Percentiles rank a stretch among this genome's conserved stretches.
phyloP scores from a whole-genome alignment of 163 green algal genomes.

The Smithsoniella earleae region DNA sequence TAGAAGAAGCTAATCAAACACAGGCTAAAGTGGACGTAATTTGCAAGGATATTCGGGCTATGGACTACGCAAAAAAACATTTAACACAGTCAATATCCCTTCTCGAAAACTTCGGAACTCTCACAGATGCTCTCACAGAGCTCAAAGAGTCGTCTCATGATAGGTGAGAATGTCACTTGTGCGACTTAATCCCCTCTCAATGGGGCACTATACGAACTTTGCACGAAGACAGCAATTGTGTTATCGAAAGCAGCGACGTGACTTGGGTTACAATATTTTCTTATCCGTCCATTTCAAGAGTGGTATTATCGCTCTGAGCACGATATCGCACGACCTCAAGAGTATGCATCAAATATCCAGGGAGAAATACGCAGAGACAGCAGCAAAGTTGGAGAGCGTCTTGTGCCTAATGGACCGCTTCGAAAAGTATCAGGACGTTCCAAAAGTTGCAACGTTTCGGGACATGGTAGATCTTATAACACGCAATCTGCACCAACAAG shows the following conservation, averaged over 20 bases:
- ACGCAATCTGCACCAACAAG: constrained; percentile 16
- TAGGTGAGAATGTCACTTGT: too few species aligned
- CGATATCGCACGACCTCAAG: too few species aligned
- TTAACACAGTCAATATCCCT: constrained; percentile 26
- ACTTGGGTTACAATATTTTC: too few species aligned
- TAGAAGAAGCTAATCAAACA: constrained; percentile 20
- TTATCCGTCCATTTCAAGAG: too few species aligned
- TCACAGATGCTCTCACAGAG: constrained; percentile 21
- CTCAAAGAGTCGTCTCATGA: constrained; percentile 5
- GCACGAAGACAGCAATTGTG: too few species aligned
- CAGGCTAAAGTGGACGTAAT: constrained; percentile 25
- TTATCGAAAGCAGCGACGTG: too few species aligned
- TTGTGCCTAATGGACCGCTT: constrained; percentile 24
- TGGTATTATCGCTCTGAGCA: too few species aligned
- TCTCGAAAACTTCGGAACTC: constrained; percentile 26
- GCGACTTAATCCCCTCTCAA: too few species aligned
- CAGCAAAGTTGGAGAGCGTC: constrained; percentile 16
- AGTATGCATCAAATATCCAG: too few species aligned
- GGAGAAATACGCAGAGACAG: constrained; percentile 4
- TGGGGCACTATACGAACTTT: too few species aligned
- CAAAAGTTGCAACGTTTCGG: constrained; percentile 13
- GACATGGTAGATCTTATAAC: constrained; percentile 27
- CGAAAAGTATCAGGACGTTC: constrained; percentile 19
- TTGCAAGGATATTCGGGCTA: constrained; percentile 22
- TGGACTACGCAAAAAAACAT: constrained; percentile 10